Conservation (phyloP, 2,329 filamentous ascomycete genomes). For the Xylariaceae sp. region DNA sequence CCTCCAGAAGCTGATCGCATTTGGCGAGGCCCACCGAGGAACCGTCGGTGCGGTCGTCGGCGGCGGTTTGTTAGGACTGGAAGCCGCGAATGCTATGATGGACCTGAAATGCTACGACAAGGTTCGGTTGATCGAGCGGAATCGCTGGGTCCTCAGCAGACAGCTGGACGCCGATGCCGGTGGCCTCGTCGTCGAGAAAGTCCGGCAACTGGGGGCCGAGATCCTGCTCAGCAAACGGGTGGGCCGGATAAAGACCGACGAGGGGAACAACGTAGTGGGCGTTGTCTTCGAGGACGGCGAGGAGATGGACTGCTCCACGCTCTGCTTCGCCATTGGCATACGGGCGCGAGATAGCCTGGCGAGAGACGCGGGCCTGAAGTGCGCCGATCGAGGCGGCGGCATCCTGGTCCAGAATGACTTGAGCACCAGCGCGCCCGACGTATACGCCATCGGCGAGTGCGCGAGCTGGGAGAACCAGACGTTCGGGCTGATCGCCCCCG, state of each 20-base stretch:
- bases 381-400: constrained; percentile 69
- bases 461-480: constrained; percentile 85
- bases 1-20: constrained; percentile 70
- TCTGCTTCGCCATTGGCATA: constrained; percentile 90
- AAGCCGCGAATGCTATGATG: constrained; percentile 90
- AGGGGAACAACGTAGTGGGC: constrained; percentile 64
- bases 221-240: constrained; percentile 76
- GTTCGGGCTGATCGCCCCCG: constrained; percentile 83
- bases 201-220: constrained; percentile 72
- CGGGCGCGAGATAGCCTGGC: constrained; percentile 76
- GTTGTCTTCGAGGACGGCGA: constrained; percentile 80
- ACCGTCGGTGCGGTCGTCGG: constrained; percentile 74
- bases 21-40: constrained; percentile 61
- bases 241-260: constrained; percentile 64
- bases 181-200: constrained; percentile 75
- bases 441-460: constrained; percentile 89
- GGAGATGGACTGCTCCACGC: constrained; percentile 68
- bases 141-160: constrained; percentile 75
- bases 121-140: constrained; percentile 77
- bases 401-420: constrained; percentile 66
- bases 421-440: constrained; percentile 63
- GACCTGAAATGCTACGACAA: constrained; percentile 70
- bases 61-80: constrained; percentile 78
- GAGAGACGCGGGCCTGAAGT: constrained; percentile 63
- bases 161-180: constrained; percentile 82